Conservation (phyloP, 129 eudicot genomes). For the Deinandra increscens region DNA sequence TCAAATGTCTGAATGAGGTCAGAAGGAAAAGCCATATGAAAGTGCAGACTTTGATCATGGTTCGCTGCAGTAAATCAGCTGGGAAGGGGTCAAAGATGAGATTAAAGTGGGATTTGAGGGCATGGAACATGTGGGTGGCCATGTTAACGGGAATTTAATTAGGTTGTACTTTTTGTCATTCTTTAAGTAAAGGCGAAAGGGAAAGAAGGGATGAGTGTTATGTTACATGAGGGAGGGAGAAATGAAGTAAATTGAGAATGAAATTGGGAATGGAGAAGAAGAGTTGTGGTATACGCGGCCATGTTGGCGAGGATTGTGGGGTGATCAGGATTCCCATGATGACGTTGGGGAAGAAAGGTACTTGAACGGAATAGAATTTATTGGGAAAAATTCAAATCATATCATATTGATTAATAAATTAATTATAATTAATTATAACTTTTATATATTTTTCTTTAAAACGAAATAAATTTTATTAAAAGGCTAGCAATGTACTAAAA, state of each 20-base stretch:
- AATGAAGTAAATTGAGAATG: too few relatives aligned
- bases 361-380: background rate
- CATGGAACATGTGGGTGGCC: constrained; percentile 34
- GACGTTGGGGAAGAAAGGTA: constrained; percentile 26
- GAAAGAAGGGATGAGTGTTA: constrained; percentile 17
- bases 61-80: constrained; percentile 25
- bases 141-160: constrained; percentile 18
- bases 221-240: constrained; percentile 30
- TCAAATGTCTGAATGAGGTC: constrained; percentile 33
- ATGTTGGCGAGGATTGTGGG: constrained; percentile 40
- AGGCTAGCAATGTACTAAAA: too few relatives aligned
- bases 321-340: constrained; percentile 6
- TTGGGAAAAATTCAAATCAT: background rate
- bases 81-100: constrained; percentile 20
- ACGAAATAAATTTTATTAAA: too few relatives aligned
- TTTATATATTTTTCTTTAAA: too few relatives aligned
- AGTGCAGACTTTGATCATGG: constrained; percentile 33
- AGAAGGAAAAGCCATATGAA: constrained; percentile 41
- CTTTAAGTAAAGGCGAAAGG: constrained; percentile 46
- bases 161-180: constrained; percentile 26
- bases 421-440: too few relatives aligned
- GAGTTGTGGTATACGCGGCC: constrained; percentile 22
- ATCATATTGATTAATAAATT: too few relatives aligned
- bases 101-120: constrained; percentile 34
- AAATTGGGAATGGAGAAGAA: background rate